Base-by-base conservation (phyloP, 2,329 filamentous ascomycete species). In the Madurella mycetomatis region DNA sequence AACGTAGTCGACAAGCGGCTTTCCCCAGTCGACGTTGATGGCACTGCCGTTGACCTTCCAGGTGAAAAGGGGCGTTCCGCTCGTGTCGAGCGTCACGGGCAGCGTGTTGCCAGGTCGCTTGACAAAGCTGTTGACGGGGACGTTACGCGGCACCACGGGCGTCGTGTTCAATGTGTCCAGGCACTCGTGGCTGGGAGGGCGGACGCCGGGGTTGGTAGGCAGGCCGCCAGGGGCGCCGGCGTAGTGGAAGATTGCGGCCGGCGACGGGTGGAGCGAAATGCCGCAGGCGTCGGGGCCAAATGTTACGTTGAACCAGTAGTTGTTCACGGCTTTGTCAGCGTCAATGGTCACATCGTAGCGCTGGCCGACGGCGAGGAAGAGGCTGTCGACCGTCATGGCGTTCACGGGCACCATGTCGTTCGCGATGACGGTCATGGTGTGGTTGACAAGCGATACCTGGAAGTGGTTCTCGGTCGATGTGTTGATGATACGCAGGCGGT, bases 401-500 rank as follows among this genome's bases (percentile, higher is more conserved):
- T 74, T 64, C 50, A 81, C 67, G 0, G 77, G 74, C 2, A 82
- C 77, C 41, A 80, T 73, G 60, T 83, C 80, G 43, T 72, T 71
- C 2, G 75, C 70, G 47, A 82, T 76, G 48, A 83, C 70, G 1
- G 73, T 78, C 60, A 83, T 68, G 13, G 66, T 66, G 63, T 83
- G 79, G 32, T 71, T 70, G 51, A 72, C 74, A 9, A 80, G 72
- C 19, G 79, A 76, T 17, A 83, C 69, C 2, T 73, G 76, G 60
- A 81, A 70, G 49, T 70, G 70, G 69, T 83, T 70, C 71, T 67
- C 70, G 60, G 67, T 79, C 68, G 66, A 81, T 1, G 73, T 73
- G 66, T 80, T 80, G 66, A 82, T 77, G 53, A 80, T 61, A 2
- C 78, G 69, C 39, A 81, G 69, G 4, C 74, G 71, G 64, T 80